These are phyloP conservation scores for Telfairia occidentalis DNA, from an alignment of 331 rosid species.

Conservation along the genomic window DNA sequence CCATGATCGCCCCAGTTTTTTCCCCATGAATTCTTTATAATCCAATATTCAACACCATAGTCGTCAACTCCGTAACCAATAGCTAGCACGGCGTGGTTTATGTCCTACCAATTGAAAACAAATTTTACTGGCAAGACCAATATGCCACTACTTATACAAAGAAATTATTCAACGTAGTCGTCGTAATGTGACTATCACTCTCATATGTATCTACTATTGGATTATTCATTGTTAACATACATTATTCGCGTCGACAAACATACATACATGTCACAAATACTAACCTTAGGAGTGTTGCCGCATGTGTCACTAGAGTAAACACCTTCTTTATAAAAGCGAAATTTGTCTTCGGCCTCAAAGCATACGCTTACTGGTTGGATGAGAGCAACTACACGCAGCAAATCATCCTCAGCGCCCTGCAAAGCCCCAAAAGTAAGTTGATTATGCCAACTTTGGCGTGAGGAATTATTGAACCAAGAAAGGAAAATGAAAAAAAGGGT, in stretches of 20 bases:
- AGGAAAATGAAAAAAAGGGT: no score
- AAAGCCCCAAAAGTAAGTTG: constrained; percentile 7
- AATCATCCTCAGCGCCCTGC: constrained; percentile 80
- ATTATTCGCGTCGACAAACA: no score
- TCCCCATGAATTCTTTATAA: constrained; percentile 85
- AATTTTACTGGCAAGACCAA: no score
- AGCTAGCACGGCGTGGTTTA: constrained; percentile 86
- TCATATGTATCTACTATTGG: no score
- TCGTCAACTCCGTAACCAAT: constrained; percentile 74
- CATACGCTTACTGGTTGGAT: constrained; percentile 83
- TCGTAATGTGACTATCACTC: no score
- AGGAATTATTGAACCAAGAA: background rate
- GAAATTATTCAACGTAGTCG: no score
- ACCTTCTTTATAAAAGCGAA: constrained; percentile 50
- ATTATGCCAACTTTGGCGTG: background rate
- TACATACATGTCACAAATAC: background rate
- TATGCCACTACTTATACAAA: background rate
- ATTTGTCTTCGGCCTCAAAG: constrained; percentile 39
- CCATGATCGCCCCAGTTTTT: constrained; percentile 66
- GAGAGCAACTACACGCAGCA: constrained; percentile 67
- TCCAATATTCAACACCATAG: constrained; percentile 52
- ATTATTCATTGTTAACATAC: no score
- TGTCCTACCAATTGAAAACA: constrained; percentile 61
- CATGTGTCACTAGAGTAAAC: constrained; percentile 59
- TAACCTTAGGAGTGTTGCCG: constrained; percentile 55